These are phyloP conservation scores for Lasiodiplodia theobromae DNA, from an alignment of 2,329 filamentous ascomycete genomes.

Conservation along the genomic window DNA sequence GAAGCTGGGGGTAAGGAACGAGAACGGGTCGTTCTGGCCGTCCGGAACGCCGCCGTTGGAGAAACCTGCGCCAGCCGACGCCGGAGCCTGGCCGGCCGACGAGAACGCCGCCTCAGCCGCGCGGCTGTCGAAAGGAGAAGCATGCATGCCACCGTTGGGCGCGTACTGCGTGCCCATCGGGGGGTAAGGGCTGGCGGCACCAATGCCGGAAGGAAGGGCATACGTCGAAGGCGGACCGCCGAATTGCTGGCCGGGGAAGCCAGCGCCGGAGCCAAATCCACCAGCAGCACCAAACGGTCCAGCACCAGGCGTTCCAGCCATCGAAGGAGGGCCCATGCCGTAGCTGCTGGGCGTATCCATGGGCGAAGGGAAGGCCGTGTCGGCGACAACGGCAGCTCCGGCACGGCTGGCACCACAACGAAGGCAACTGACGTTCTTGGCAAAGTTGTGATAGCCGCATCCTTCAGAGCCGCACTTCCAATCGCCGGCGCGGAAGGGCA, in stretches of 20 bases:
- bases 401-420: constrained; percentile 95
- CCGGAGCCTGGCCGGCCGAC: constrained; percentile 81
- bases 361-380: constrained; percentile 87
- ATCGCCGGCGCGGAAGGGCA: constrained; percentile 97
- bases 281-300: constrained; percentile 76
- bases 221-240: constrained; percentile 89
- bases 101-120: constrained; percentile 94
- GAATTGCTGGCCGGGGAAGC: constrained; percentile 77
- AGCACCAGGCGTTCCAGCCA: constrained; percentile 74
- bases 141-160: constrained; percentile 78
- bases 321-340: constrained; percentile 85
- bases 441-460: constrained; percentile 98
- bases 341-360: constrained; percentile 88
- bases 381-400: constrained; percentile 90
- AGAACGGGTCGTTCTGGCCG: constrained; percentile 76
- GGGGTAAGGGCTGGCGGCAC: constrained; percentile 80
- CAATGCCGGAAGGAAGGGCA: constrained; percentile 83
- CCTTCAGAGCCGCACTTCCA: constrained; percentile 99
- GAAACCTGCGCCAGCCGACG: constrained; percentile 70
- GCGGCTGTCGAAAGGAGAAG: constrained; percentile 89
- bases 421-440: constrained; percentile 98
- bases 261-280: constrained; percentile 67
- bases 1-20: constrained; percentile 78
- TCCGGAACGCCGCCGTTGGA: constrained; percentile 74
- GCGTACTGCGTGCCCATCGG: constrained; percentile 83